Conservation (phyloP, 352 stramenopile species). For the Discostella stelligera region DNA sequence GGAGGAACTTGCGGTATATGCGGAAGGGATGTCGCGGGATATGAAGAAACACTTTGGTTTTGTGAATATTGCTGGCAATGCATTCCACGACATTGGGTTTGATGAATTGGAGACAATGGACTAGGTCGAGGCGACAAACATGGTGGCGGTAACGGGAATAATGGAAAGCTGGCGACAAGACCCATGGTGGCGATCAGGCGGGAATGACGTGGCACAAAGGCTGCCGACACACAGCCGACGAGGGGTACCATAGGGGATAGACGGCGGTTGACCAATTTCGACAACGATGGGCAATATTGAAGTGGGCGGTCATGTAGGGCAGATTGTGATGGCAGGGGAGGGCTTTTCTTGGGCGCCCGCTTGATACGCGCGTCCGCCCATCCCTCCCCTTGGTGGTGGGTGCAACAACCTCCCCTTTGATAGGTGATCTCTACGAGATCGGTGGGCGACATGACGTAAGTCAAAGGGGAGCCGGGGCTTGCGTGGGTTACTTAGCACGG, state of each 20-base stretch:
- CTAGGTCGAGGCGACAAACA: too few species aligned
- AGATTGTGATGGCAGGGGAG: not conserved
- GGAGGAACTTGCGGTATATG: constrained; percentile 9
- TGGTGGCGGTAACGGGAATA: too few species aligned
- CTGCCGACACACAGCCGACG: too few species aligned
- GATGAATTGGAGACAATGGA: too few species aligned
- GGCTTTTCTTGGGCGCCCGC: not conserved
- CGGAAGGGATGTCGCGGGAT: not conserved
- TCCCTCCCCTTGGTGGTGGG: not conserved
- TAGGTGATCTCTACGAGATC: not conserved
- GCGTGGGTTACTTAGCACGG: not conserved
- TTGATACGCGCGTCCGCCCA: constrained; percentile 1
- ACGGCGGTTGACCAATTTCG: too few species aligned
- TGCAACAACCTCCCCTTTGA: not conserved
- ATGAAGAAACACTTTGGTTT: constrained; percentile 25
- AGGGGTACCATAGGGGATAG: too few species aligned
- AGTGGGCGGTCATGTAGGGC: too few species aligned
- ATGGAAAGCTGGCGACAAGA: too few species aligned
- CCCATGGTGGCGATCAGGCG: too few species aligned
- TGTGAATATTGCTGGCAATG: constrained; percentile 12
- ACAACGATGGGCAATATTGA: too few species aligned
- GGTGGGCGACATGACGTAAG: not conserved
- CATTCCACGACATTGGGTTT: too few species aligned
- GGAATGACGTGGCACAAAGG: too few species aligned
- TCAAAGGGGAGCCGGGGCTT: not conserved